A percentile compares a stretch with the other conserved stretches of the same genome.
Evolutionary conservation across 192 early-diverging fungal species (phyloP).

Genomic region (Linnemannia schmuckeri): DNA sequence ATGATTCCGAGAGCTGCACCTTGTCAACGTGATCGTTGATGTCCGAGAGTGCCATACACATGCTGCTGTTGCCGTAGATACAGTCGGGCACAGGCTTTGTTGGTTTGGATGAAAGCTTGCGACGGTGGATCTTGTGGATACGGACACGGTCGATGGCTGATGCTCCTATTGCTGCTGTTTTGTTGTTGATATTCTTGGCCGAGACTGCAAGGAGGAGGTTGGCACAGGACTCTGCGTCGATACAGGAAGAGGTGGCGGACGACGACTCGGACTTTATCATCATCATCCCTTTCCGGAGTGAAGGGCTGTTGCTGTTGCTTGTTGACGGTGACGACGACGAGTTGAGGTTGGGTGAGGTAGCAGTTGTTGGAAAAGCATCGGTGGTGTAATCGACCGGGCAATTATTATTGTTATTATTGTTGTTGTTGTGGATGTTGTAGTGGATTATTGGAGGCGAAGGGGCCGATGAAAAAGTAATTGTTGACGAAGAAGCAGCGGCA

Average conservation of each 20-base stretch:
- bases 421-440: not conserved
- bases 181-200: not conserved
- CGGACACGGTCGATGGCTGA: constrained; percentile 22
- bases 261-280: not conserved
- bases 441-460: constrained; percentile 4
- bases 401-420: constrained; percentile 1
- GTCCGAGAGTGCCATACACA: constrained; percentile 10
- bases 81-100: not conserved
- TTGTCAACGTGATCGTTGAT: constrained; percentile 45
- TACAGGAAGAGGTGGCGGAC: not conserved
- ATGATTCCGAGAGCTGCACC: constrained; percentile 29
- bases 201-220: not conserved
- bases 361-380: not conserved
- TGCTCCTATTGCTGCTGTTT: not conserved
- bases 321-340: not conserved
- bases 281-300: not conserved
- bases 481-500: not conserved
- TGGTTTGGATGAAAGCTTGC: constrained; percentile 19
- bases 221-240: constrained; percentile 3
- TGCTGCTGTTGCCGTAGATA: constrained; percentile 5
- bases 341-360: not conserved
- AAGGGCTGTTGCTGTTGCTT: not conserved
- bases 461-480: not conserved
- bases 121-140: constrained; percentile 42
- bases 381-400: not conserved